Base-by-base conservation (phyloP, 177 flowering plant genomes). In the Tripterygium wilfordii region DNA sequence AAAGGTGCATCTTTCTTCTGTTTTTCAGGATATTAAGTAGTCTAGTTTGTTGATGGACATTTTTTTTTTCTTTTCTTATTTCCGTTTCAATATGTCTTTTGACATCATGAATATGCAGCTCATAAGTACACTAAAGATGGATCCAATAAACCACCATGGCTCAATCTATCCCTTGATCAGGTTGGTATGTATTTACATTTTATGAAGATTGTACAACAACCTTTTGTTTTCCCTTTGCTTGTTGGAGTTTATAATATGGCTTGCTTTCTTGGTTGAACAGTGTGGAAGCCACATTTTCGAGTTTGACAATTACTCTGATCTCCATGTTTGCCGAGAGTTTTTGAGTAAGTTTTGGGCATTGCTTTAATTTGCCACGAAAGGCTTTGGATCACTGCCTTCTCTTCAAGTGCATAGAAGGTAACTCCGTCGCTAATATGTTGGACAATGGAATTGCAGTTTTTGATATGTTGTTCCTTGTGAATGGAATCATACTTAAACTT, bases 241-340 rank as follows among this genome's bases (percentile, higher is more conserved):
- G 21, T 12, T n/a, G n/a, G n/a, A 18, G 5, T 1, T 1, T 12
- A 33, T 6, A 10, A 4, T 25, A n/a, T 8, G 10, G 19, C 7
- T 45, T 15, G 17, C 21, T 12, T 15, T 28, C 15, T 32, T 36
- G 30, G 28, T 60, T 49, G n/a, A n/a, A 1, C 50, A 83, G 92
- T 82, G 74, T 54, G 76, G 66, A 50, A 65, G 79, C 55, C 81
- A 71, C 66, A 86, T 82, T 29, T 92, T 92, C 56, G 91, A 92
- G 71, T 92, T 92, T 70, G 83, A 76, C 24, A 86, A 52, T 47
- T 84, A 71, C 57, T 35, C 76, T 5, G 95, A 88, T 26, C 85
- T 94, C 45, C 89, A 86, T 46, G 63, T 50, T 42, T 84, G 97
- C 61, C 77, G 83, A 53, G 96, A 92, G 31, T 82, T 80, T 78